Evolutionary conservation across 192 early-diverging fungal species (phyloP), one percentile per base, ranked within the genome.

Genomic region (Backusella luteola): DNA sequence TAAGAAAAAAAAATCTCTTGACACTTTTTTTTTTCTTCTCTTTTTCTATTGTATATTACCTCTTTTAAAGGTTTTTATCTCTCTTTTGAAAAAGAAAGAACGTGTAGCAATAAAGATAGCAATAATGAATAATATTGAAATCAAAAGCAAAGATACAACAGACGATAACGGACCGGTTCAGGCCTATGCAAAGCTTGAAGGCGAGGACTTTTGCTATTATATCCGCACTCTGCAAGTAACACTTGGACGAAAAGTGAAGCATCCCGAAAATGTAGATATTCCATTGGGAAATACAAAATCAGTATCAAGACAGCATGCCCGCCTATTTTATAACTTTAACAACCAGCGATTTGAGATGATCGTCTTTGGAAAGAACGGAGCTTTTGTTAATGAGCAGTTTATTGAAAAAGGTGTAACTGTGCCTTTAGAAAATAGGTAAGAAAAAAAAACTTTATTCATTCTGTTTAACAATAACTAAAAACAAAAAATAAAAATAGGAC

Each of bases 321-420:
- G 89, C 15, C 90, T 97, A 21, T 87, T 88, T 79, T 97, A 93
- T 85, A 97, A 96, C 87, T 94, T 94, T 85, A 80, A 85, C 36
- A 89, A 82, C 17, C 89, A 93, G 79, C 85, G 86, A 34, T 97
- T 96, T 85, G 96, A 97, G 83, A 84, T 97, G 84, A 87, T 87
- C 77, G 91, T 96, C 17, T 88, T 91, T 76, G 96, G 96, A 29
- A 95, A 95, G 75, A 97, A 97, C 85, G 96, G 96, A 6, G 91
- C 90, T 29, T 87, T 92, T 80, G 89, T 97, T 14, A 91, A 97
- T 80, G 94, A 93, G 67, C 84, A 86, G 75, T 96, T 92, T 87
- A 84, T 93, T 36, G 85, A 90, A 71, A 86, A 88, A 82, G 89
- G 90, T 29, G 83, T 85, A 34, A 84, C 88, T 71, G 84, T 93